Evolutionary conservation across 2,329 filamentous ascomycete species (phyloP).

Genomic region (Penicillium sclerotigenum): DNA sequence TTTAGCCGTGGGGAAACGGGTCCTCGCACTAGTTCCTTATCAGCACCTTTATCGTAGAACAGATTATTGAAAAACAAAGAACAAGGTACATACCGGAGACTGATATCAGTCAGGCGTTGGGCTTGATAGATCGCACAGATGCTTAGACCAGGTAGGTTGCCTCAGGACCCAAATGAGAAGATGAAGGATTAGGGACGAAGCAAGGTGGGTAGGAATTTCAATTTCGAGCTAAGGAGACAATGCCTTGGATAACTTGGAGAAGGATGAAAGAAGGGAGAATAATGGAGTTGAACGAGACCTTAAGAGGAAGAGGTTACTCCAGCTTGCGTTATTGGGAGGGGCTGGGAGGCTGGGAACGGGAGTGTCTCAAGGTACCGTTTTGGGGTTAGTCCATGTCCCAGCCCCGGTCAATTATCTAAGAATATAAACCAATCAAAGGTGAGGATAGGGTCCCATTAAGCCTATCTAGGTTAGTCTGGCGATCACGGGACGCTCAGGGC

Average conservation of each 20-base stretch:
- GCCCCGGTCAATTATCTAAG: constrained; percentile 19
- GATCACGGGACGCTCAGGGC: constrained; percentile 23
- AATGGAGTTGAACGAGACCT: constrained; percentile 17
- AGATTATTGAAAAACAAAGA: constrained; percentile 7
- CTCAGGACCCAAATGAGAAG: constrained; percentile 2
- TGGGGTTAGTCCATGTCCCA: constrained; percentile 14
- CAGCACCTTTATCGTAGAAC: constrained; percentile 7
- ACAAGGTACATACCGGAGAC: constrained; percentile 27
- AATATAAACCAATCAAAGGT: constrained; percentile 11
- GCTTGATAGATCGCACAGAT: constrained; percentile 4
- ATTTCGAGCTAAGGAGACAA: constrained; percentile 1
- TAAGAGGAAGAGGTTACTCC: constrained; percentile 20
- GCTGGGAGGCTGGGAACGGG: constrained; percentile 28
- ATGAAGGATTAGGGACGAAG: background rate
- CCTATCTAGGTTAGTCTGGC: constrained; percentile 12
- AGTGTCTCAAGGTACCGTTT: constrained; percentile 11
- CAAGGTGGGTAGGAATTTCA: background rate
- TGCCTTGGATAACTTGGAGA: background rate
- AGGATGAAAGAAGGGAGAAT: constrained; percentile 12
- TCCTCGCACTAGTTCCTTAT: constrained; percentile 23
- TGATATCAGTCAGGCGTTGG: background rate
- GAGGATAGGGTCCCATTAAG: background rate
- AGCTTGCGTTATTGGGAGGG: constrained; percentile 13
- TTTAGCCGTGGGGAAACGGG: constrained; percentile 17
- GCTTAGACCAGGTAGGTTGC: constrained; percentile 3